These are phyloP conservation scores for Madurella fahalii DNA, from an alignment of 2,329 filamentous ascomycete genomes.

Conservation along the genomic window DNA sequence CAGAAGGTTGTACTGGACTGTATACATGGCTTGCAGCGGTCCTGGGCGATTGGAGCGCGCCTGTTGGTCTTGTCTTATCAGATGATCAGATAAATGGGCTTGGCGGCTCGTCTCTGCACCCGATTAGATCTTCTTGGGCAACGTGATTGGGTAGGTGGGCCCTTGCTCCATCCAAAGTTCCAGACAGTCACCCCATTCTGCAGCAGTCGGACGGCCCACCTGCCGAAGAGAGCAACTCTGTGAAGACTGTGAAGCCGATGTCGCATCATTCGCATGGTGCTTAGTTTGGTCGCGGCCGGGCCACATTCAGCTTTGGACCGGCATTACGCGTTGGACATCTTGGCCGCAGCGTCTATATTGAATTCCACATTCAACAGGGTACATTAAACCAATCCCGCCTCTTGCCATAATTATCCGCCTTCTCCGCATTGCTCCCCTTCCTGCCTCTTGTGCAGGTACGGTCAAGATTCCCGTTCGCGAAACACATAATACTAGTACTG, in stretches of 20 bases:
- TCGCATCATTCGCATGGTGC: too few relatives aligned
- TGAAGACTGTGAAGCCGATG: too few relatives aligned
- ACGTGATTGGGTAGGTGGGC: constrained; percentile 5
- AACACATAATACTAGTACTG: too few relatives aligned
- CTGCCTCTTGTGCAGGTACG: background rate
- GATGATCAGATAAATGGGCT: constrained; percentile 25
- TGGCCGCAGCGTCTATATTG: too few relatives aligned
- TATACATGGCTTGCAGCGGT: background rate
- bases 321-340: too few relatives aligned
- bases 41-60: background rate
- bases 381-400: background rate
- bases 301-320: too few relatives aligned
- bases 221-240: too few relatives aligned
- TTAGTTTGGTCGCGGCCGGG: background rate
- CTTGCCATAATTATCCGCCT: background rate
- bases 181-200: background rate
- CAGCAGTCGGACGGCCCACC: too few relatives aligned
- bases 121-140: constrained; percentile 11
- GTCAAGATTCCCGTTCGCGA: too few relatives aligned
- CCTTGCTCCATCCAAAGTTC: background rate
- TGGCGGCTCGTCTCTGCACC: background rate
- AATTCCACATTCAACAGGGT: too few relatives aligned
- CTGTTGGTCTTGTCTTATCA: constrained; percentile 7
- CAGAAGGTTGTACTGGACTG: too few relatives aligned
- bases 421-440: background rate